A percentile compares a stretch with the other conserved stretches of the same genome.
Conservation (phyloP, 306 rosid species). For the Vigna unguiculata region DNA sequence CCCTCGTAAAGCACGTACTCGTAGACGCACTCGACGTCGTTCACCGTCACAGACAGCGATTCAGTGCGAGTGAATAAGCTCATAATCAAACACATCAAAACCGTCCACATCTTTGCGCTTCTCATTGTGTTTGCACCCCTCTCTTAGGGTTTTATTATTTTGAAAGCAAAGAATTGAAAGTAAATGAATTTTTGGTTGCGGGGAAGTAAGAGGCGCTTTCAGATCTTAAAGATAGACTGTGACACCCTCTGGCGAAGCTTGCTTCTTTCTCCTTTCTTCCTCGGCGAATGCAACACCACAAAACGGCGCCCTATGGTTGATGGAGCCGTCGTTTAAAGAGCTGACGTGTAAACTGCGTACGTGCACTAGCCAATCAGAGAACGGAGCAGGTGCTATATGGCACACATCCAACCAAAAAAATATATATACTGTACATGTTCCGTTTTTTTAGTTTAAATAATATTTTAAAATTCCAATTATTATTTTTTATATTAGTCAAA, state of each 20-base stretch:
- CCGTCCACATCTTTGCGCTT: conserved; percentile 42
- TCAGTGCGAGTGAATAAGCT: conserved; percentile 63
- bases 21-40: conserved; percentile 85
- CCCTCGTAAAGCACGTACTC: conserved; percentile 93
- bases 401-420: background rate
- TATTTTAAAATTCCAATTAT: background rate
- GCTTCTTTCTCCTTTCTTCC: background rate
- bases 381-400: background rate
- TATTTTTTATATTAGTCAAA: background rate
- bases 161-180: background rate
- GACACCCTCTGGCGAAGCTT: background rate
- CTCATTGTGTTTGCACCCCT: conserved; percentile 27
- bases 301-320: conserved; percentile 28
- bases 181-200: background rate
- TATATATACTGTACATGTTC: background rate
- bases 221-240: conserved; percentile 33
- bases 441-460: background rate
- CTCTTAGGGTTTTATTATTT: conserved; percentile 2
- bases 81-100: conserved; percentile 55
- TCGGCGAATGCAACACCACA: background rate
- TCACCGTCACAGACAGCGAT: conserved; percentile 82
- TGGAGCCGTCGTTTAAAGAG: conserved; percentile 27
- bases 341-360: conserved; percentile 42
- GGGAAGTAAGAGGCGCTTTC: conserved; percentile 6
- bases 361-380: conserved; percentile 52